phyloP scores from a whole-genome alignment of 208 protist species.

The Leishmania gerbilli region DNA sequence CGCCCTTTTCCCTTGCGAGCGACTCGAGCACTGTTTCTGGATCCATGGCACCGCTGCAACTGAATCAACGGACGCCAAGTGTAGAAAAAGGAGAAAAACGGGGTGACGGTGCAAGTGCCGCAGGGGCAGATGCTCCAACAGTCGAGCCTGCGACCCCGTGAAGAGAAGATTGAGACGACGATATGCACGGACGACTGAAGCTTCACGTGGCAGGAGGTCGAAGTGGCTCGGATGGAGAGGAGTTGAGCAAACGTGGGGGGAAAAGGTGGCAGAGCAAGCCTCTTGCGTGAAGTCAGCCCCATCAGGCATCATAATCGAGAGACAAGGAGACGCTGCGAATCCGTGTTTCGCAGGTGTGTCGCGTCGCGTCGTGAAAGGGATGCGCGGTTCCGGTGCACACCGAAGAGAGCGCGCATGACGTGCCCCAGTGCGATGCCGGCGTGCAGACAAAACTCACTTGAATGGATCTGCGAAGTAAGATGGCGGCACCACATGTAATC shows the following conservation, averaged over 20 bases:
- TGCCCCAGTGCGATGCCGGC: not conserved
- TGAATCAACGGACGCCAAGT: not conserved
- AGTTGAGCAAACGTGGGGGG: not conserved
- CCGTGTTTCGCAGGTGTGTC: not conserved
- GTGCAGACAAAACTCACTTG: not conserved
- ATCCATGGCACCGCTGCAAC: constrained; percentile 48
- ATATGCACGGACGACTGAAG: not conserved
- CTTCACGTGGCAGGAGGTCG: not conserved
- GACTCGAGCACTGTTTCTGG: constrained; percentile 53
- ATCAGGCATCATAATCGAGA: not conserved
- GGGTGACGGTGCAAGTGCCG: not conserved
- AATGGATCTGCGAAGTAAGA: not conserved
- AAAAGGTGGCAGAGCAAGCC: not conserved
- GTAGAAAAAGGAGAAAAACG: not conserved
- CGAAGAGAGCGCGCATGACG: not conserved
- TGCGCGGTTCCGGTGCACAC: not conserved
- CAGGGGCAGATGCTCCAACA: not conserved
- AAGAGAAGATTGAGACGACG: not conserved
- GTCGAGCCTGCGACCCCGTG: not conserved
- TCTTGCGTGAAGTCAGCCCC: not conserved
- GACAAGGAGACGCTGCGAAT: not conserved
- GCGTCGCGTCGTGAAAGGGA: not conserved
- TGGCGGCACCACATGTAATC: not conserved
- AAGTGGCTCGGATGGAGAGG: not conserved
- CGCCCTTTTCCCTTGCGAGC: constrained; percentile 45